Evolutionary conservation across 202 grass and related monocot species (phyloP), one percentile per base, ranked within the genome.

Genomic region (Cymbopogon flexuosus): DNA sequence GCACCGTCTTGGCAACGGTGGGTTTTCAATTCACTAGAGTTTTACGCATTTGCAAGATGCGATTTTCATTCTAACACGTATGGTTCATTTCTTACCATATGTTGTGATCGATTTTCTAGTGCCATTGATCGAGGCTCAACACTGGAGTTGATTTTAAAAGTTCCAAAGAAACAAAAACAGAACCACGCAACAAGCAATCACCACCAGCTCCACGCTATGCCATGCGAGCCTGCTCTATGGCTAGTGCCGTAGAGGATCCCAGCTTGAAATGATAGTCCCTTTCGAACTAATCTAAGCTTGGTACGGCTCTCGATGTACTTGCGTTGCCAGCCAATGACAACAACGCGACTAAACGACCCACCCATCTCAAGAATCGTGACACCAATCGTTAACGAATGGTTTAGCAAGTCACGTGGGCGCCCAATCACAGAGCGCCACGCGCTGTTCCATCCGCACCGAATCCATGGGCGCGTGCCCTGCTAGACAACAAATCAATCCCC

Each of bases 261-360:
- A 0, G n/a, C 18, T 21, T 11, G 62, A 70, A 35, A 84, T 69
- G 75, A 15, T 79, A 41, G 24, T 1, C 2, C 30, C 71, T 19
- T 81, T 41, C 8, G 18, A 31, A 12, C 31, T 46, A 79, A 58
- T 16, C 23, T 52, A 77, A 60, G 8, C 37, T 3, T 1, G 65
- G 59, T 79, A 83, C 68, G 70, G 51, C 23, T 43, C 37, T 4
- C 62, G 42, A 80, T 84, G 75, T 70, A 70, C 81, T 80, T 64
- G 77, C 45, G 87, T 76, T 76, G 76, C 54, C 63, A 81, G 82
- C 81, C 87, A 88, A 88, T 81, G 64, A 34, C 77, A 71, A 72
- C 77, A 11, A 18, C 15, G 19, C 62, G 34, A 14, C 43, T 52
- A 31, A 10, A 22, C n/a, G 49, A 54, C 49, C 1, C 36, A 0